Conservation (phyloP, 2,329 filamentous ascomycete species). For the Thermoascus crustaceus region DNA sequence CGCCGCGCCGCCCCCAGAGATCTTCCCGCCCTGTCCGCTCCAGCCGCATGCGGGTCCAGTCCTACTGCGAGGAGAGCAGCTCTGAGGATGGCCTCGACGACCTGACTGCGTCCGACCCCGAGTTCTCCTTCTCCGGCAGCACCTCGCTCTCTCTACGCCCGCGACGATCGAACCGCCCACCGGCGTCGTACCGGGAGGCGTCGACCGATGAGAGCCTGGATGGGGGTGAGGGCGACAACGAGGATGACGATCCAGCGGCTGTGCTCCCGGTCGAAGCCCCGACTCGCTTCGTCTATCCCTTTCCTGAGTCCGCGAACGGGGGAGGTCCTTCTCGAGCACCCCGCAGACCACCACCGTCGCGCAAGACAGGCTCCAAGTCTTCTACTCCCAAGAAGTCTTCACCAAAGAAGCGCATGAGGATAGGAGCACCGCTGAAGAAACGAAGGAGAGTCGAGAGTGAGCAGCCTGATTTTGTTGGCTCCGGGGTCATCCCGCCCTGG, state of each 20-base stretch:
- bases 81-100: constrained; percentile 20
- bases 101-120: constrained; percentile 9
- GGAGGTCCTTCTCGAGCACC: constrained; percentile 6
- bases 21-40: constrained; percentile 27
- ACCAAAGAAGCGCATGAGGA: constrained; percentile 10
- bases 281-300: constrained; percentile 5
- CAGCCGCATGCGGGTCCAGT: constrained; percentile 26
- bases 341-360: constrained; percentile 13
- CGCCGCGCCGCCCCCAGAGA: constrained; percentile 11
- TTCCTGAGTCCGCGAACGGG: constrained; percentile 7
- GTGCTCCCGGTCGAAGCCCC: constrained; percentile 8
- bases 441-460: constrained; percentile 15
- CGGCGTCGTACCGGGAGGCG: constrained; percentile 26
- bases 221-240: constrained; percentile 6
- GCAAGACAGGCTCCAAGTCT: constrained; percentile 14
- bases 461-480: constrained; percentile 12
- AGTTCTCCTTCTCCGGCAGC: neutral
- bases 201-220: constrained; percentile 24
- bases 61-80: constrained; percentile 31
- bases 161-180: constrained; percentile 19
- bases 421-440: constrained; percentile 19
- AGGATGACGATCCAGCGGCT: constrained; percentile 9
- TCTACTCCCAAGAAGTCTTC: constrained; percentile 12
- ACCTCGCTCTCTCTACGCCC: constrained; percentile 24
- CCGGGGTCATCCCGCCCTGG: constrained; percentile 47